phyloP scores from a whole-genome alignment of 148 eudicot species.

The Cornus controversa region DNA sequence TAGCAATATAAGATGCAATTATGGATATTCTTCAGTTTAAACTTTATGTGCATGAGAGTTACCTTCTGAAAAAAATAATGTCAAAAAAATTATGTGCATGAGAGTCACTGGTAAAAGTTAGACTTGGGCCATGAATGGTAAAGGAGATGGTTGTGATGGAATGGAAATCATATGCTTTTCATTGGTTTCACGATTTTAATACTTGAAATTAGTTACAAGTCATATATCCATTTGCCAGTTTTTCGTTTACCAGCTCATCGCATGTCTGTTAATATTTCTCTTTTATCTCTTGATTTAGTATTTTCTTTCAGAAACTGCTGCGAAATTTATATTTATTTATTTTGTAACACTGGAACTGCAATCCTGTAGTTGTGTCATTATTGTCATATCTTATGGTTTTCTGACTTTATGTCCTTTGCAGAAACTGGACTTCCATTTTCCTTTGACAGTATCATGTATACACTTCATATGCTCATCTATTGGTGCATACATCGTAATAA shows the following conservation, averaged over 20 bases:
- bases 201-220: too few relatives aligned
- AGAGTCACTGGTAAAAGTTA: not conserved
- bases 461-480: constrained; percentile 81
- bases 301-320: not conserved
- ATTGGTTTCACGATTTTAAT: too few relatives aligned
- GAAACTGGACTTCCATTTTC: constrained; percentile 81
- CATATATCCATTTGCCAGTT: too few relatives aligned
- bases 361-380: not conserved
- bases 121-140: not conserved
- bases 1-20: too few relatives aligned
- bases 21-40: too few relatives aligned
- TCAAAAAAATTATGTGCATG: too few relatives aligned
- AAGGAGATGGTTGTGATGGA: too few relatives aligned
- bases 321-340: not conserved
- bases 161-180: too few relatives aligned
- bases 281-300: not conserved
- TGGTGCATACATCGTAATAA: constrained; percentile 73
- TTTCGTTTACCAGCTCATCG: not conserved
- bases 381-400: not conserved
- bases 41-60: too few relatives aligned
- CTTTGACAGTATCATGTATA: constrained; percentile 71
- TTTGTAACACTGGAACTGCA: not conserved
- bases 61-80: too few relatives aligned
- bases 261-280: not conserved
- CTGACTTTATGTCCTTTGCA: constrained; percentile 22